Percentiles rank a stretch among this genome's conserved stretches.
Evolutionary conservation across 345 rosid species (phyloP).

Genomic region (Lenwebbia sp.): DNA sequence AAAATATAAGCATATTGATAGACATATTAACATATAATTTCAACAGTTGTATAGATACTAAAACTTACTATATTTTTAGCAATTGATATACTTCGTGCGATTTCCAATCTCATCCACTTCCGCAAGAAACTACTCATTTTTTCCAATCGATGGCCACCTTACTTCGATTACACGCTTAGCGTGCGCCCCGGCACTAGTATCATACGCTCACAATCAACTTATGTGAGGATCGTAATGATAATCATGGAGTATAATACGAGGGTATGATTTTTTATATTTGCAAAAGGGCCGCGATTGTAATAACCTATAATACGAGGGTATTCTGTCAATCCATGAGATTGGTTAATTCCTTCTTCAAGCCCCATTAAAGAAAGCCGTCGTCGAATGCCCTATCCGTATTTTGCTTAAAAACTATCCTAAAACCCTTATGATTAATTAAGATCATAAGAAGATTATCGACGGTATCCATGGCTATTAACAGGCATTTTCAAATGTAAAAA

Average conservation of each 20-base stretch:
- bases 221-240: not conserved
- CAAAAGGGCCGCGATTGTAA: too few relatives aligned
- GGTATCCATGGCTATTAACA: not conserved
- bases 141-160: not conserved
- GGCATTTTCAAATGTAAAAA: not conserved
- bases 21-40: not conserved
- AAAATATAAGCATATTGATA: not conserved
- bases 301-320: not conserved
- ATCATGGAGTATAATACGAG: too few relatives aligned
- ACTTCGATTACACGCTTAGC: not conserved
- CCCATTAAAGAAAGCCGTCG: not conserved
- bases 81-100: not conserved
- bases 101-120: not conserved
- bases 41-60: not conserved
- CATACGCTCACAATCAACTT: not conserved
- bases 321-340: not conserved
- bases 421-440: not conserved
- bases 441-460: not conserved
- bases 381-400: not conserved
- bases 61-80: not conserved
- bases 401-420: not conserved
- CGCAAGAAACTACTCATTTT: not conserved
- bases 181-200: not conserved
- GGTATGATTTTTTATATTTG: too few relatives aligned
- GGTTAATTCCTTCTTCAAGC: not conserved